Base-by-base conservation (phyloP, 106 monocot species). In the Apostasia ramifera region DNA sequence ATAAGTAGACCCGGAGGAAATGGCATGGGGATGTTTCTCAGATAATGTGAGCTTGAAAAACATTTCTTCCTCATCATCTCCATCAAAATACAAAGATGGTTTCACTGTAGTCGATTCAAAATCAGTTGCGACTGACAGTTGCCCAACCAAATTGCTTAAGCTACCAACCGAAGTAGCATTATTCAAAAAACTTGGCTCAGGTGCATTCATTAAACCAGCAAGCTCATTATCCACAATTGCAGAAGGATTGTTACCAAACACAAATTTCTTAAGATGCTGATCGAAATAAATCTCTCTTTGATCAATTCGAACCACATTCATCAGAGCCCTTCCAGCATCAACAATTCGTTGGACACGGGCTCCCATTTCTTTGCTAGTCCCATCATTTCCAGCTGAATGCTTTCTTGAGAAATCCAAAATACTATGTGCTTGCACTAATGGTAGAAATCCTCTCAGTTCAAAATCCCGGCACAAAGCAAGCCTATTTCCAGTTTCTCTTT, bases 391-490 rank as follows among this genome's bases (percentile, higher is more conserved):
- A 75, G 66, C 57, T 8, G 77, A 67, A 64, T 86, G 76, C 55
- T 87, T 98, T 6, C 75, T 83, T 48, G 92, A 87, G 61, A 98
- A 98, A 53, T 98, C 92, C 79, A 98, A 81, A 76, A 98, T 93
- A 44, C 85, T 69, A 4, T 98, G 97, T 69, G 97, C 97, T 49
- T 83, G 92, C 8, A 69, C 80, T 52, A 98, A 56, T 50, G 97
- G 97, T 40, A 69, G 64, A 74, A 98, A 98, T 66, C 92, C 97
- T 82, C 92, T 84, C 76, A 98, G 61, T 70, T 98, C 97, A 78
- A 92, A 85, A 70, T 98, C 97, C 68, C 92, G 92, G 92, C 87
- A 92, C 46, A 98, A 70, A 38, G 97, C 97, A 75, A 81, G 76
- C 57, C 84, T 72, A 48, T 97, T 89, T 11, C 76, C 87, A 64